Percentiles rank a stretch among this genome's conserved stretches.
Evolutionary conservation across 163 green algal species (phyloP).

Genomic region (Scenedesmus sp.): DNA sequence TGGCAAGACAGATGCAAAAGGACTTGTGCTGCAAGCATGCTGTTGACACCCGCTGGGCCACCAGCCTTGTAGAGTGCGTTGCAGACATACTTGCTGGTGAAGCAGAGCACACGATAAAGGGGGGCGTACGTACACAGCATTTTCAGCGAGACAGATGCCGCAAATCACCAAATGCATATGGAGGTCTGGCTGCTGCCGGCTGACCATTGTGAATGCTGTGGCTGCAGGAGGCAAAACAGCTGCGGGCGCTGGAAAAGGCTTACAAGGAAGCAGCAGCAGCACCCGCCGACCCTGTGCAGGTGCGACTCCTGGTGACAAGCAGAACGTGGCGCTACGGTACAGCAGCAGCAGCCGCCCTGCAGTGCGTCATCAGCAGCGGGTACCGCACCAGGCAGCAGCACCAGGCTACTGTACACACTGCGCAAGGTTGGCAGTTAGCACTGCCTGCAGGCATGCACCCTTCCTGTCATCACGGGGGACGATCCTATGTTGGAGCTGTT

Average conservation of each 20-base stretch:
- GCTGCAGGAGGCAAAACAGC: slow-evolving; percentile 6
- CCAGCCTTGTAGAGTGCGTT: too few relatives aligned
- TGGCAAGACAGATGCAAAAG: too few relatives aligned
- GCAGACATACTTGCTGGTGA: too few relatives aligned
- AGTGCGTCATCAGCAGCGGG: background rate
- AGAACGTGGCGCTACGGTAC: background rate
- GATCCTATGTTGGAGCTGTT: background rate
- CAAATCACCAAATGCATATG: background rate
- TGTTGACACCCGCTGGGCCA: too few relatives aligned
- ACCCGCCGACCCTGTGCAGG: background rate
- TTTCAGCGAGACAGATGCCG: too few relatives aligned
- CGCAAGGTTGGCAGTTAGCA: too few relatives aligned
- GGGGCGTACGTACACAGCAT: background rate
- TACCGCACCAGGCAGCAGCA: background rate
- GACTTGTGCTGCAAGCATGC: too few relatives aligned
- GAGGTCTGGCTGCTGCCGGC: background rate
- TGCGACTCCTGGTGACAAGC: background rate
- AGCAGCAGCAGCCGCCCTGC: background rate
- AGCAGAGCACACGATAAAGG: too few relatives aligned
- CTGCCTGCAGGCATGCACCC: too few relatives aligned
- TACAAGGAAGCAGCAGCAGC: background rate
- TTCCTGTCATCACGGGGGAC: too few relatives aligned
- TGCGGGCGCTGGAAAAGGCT: background rate
- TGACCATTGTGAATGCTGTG: background rate
- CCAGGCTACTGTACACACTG: background rate